Evolutionary conservation across 2,329 filamentous ascomycete genomes (phyloP).

Genomic region (Colletotrichum abscissum): DNA sequence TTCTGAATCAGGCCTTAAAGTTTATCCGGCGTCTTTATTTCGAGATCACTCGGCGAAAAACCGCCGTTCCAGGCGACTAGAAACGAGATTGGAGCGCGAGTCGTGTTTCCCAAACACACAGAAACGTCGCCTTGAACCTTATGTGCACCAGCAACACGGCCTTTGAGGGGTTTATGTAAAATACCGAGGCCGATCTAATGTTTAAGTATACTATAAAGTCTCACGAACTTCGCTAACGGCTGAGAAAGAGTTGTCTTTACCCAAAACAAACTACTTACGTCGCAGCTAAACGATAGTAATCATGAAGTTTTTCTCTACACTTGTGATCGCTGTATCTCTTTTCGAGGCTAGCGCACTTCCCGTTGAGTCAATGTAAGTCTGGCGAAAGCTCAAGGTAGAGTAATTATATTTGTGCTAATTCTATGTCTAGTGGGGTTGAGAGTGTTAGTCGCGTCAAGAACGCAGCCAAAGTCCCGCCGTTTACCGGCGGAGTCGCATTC

Average conservation of each 20-base stretch:
- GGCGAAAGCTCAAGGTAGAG: not conserved
- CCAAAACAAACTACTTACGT: not conserved
- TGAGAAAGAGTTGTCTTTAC: not conserved
- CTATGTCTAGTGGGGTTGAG: not conserved
- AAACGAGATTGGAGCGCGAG: not conserved
- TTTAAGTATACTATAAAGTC: not conserved
- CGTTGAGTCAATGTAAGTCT: not conserved
- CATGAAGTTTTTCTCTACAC: not conserved
- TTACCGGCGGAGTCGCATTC: not conserved
- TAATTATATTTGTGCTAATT: not conserved
- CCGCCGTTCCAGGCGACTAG: no score
- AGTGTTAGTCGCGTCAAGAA: not conserved
- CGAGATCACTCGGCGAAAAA: not conserved
- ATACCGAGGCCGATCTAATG: not conserved
- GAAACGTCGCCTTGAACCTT: not conserved
- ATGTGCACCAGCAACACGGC: not conserved
- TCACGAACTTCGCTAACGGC: no score
- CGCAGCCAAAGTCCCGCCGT: not conserved
- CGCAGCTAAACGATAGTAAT: not conserved
- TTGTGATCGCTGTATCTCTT: not conserved
- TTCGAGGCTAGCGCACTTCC: not conserved
- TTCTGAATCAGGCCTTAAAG: not conserved
- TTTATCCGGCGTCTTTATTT: not conserved
- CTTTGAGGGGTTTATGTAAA: not conserved
- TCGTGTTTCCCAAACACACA: not conserved